Evolutionary conservation across 2,329 filamentous ascomycete genomes (phyloP), one percentile per base, ranked within the genome.

Genomic region (Bipolaris bicolor): DNA sequence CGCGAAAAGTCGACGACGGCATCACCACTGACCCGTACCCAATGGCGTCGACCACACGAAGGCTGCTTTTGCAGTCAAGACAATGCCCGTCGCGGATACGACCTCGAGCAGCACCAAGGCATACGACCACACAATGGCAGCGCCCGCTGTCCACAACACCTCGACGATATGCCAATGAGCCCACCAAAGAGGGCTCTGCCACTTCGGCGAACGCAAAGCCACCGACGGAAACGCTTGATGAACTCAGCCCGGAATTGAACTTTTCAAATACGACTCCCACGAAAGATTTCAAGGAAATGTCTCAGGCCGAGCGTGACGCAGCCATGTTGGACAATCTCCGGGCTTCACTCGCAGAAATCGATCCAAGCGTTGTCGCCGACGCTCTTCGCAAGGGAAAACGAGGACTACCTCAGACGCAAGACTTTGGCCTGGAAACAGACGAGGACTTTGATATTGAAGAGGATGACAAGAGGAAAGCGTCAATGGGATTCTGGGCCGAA

Each of bases 21-120:
- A 61, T 60, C 53, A 56, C 37, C 54, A 50, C 49, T 41, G 49
- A 60, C 57, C 47, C 57, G 39, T 41, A 62, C 41, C 29, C 72
- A 71, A 76, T 76, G 74, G 72, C 74, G 52, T 74, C 73, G 63
- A 65, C 71, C 70, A 64, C 72, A 61, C 69, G 70, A 56, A 62
- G 72, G 43, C 57, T 76, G 63, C 62, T 76, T 2, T 57, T 72
- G 57, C 63, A 68, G 50, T 70, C 73, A 40, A 64, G 67, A 41
- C 65, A 67, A 62, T 70, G 68, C 52, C 57, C 71, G 10, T 63
- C 63, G n/a, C 53, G 67, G 46, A 64, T 72, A 65, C 47, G 61
- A 3, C 49, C 62, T 5, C 68, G 62, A 29, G 56, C 55, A 40
- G 36, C 54, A 39, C 45, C 69, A 1, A 63, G 52, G 57, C 57